Evolutionary conservation across 805 yeast species (phyloP).

Genomic region (Yamadazyma nakazawae): DNA sequence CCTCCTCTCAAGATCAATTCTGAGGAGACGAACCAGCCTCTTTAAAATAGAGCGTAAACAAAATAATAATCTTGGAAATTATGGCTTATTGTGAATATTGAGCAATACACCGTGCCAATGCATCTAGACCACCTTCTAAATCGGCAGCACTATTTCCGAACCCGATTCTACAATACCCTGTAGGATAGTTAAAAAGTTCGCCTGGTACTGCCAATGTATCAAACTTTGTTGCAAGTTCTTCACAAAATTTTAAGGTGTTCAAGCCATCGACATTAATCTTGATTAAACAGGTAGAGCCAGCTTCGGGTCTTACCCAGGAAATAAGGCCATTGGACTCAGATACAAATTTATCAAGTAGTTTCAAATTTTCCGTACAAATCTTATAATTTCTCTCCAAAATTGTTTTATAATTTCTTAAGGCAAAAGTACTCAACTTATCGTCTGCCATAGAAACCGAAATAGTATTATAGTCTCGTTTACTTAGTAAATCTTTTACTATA

Average conservation of each 20-base stretch:
- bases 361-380: slow-evolving; percentile 38
- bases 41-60: too few species aligned
- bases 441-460: slow-evolving; percentile 48
- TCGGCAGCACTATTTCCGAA: slow-evolving; percentile 42
- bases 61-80: too few species aligned
- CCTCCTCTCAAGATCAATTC: too few species aligned
- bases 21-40: too few species aligned
- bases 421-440: slow-evolving; percentile 44
- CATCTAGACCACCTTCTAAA: slow-evolving; percentile 31
- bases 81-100: too few species aligned
- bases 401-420: slow-evolving; percentile 29
- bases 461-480: slow-evolving; percentile 49
- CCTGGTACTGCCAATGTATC: slow-evolving; percentile 47
- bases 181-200: slow-evolving; percentile 38
- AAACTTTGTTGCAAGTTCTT: slow-evolving; percentile 32
- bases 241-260: slow-evolving; percentile 30
- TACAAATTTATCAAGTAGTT: slow-evolving; percentile 32
- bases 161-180: slow-evolving; percentile 47
- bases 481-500: slow-evolving; percentile 29
- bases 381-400: slow-evolving; percentile 39
- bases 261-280: slow-evolving; percentile 23
- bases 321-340: slow-evolving; percentile 27
- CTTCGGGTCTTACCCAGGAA: slow-evolving; percentile 42
- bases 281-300: slow-evolving; percentile 48
- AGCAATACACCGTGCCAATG: background rate